Evolutionary conservation across 192 early-diverging fungal genomes (phyloP), one percentile per base, ranked within the genome.

Genomic region (Rhizophlyctis rosea): DNA sequence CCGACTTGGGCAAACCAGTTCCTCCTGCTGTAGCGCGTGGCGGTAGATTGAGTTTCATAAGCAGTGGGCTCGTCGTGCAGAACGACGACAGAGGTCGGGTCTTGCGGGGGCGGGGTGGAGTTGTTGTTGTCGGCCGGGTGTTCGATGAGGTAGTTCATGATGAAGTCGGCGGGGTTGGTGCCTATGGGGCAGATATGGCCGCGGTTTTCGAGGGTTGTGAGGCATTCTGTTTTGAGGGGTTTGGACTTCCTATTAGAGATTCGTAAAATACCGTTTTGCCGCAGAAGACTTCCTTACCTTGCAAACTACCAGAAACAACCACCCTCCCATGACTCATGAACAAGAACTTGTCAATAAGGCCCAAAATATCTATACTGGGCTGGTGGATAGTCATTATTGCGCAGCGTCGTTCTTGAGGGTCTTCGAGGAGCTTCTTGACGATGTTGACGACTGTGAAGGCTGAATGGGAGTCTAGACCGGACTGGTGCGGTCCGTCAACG

Each of bases 371-470:
- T 11, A 88, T 77, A 2, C 84, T 87, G 48, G 92, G 92, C 72
- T 91, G 89, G 71, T 95, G 92, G 57, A 95, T 93, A 3, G 89
- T 91, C 69, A 90, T 86, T 56, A 91, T 69, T 80, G 92, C 64
- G 86, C 77, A 57, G 86, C 86, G 48, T 84, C 82, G 71, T 7
- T 47, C 50, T 79, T 83, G 35, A 83, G 81, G 18, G 3, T 71
- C 57, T 34, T 92, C 74, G n/a, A n/a, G n/a, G n/a, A n/a, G n/a
- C 30, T 81, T 79, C 77, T 31, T 86, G 78, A 67, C 86, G 65
- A 50, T 84, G 75, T 63, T 83, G 82, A 82, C 85, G 76, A 70
- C 88, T 86, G 61, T 82, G 79, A 65, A 87, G 72, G 57, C 89
- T 77, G 73, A 86, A 31, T 67, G 64, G 33, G 90, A 82, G 65